Base-by-base conservation (phyloP, 257 asterid genomes). In the Jacaranda mimosifolia region DNA sequence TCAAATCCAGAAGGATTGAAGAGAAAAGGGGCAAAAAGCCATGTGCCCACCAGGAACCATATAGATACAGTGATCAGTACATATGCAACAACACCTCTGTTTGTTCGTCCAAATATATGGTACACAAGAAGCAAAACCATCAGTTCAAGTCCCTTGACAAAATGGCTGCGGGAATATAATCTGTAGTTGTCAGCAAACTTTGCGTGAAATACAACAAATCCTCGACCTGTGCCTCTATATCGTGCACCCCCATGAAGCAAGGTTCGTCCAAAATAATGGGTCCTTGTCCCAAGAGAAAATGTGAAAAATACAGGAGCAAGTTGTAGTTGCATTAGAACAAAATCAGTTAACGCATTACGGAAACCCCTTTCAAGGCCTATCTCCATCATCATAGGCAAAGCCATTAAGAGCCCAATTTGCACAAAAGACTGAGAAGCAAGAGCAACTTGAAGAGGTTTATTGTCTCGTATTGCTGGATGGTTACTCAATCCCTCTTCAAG, bases 341-440 rank as follows among this genome's bases (percentile, higher is more conserved):
- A 94, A 81, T 94, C 98, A 32, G 93, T 94, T 35, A 94, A 76
- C 0, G 98, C 98, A 70, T 80, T 85, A 66, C 97, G 97, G 74
- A 94, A 94, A 63, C 98, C 98, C 73, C 83, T 77, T 83, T 94
- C 98, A 3, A 94, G 98, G 71, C 97, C 98, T 70, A 94, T 94
- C 86, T 94, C 97, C 98, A 94, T 94, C 97, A 94, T 92, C 98
- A 94, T 94, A 43, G 98, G 98, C 86, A 94, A 83, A 45, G 98
- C 98, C 98, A 92, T 94, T 46, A 94, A 79, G 65, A 94, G 70
- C 52, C 98, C 98, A 68, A 94, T 85, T 85, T 94, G 98, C 77
- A 94, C 96, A 60, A 94, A 90, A 58, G 98, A 92, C 72, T 94
- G 98, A 76, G 97, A 94, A 77, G 97, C 98, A 71, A 94, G 96